Conservation (phyloP, 371 early-diverging fungal species). For the Capniomyces stellatus region DNA sequence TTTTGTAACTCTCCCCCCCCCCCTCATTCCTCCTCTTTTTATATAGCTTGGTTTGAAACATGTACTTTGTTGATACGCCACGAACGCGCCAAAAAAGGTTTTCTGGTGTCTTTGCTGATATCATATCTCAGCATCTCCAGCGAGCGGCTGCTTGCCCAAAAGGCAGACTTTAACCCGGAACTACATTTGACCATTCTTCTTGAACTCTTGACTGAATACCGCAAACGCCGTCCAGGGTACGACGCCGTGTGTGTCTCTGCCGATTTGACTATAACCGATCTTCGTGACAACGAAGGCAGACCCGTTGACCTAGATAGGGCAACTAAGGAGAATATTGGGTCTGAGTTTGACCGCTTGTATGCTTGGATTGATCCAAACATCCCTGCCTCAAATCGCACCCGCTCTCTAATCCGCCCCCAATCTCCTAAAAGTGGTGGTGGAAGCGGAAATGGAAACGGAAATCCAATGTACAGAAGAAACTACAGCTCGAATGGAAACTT, state of each 20-base stretch:
- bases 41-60: slow-evolving; percentile 6
- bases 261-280: slow-evolving; percentile 5
- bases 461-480: no score
- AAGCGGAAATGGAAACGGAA: neutral
- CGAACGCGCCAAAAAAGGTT: slow-evolving; percentile 15
- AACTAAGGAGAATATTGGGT: slow-evolving; percentile 24
- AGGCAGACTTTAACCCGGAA: slow-evolving; percentile 25
- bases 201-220: slow-evolving; percentile 24
- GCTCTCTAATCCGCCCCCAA: slow-evolving; percentile 14
- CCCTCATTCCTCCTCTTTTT: neutral
- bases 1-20: no score
- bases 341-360: slow-evolving; percentile 26
- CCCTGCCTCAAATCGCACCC: slow-evolving; percentile 12
- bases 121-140: slow-evolving; percentile 19
- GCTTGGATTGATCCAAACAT: slow-evolving; percentile 26
- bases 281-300: slow-evolving; percentile 2
- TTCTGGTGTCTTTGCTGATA: slow-evolving; percentile 12
- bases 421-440: slow-evolving; percentile 11
- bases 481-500: no score
- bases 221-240: slow-evolving; percentile 26
- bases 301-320: slow-evolving; percentile 13
- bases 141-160: slow-evolving; percentile 20
- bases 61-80: slow-evolving; percentile 16
- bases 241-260: slow-evolving; percentile 18
- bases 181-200: slow-evolving; percentile 17